A percentile compares a stretch with the other conserved stretches of the same genome.
phyloP scores from a whole-genome alignment of 2,329 filamentous ascomycete genomes.

The Ceratocystis lukuohia region DNA sequence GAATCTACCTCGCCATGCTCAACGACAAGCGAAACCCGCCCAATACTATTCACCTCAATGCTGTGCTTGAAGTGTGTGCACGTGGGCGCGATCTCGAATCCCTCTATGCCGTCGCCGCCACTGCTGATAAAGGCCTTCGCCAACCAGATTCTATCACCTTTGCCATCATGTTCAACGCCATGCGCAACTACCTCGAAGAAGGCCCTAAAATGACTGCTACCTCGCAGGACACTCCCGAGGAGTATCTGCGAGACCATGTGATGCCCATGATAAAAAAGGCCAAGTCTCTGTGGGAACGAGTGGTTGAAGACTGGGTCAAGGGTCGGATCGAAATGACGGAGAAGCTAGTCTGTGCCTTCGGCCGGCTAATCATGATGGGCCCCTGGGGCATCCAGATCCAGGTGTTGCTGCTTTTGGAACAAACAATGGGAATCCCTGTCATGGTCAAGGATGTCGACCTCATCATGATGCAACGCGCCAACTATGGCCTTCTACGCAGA shows the following conservation, averaged over 20 bases:
- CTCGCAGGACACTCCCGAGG: conserved; percentile 21
- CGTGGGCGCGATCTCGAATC: conserved; percentile 62
- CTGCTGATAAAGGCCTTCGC: conserved; percentile 50
- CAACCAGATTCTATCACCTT: conserved; percentile 61
- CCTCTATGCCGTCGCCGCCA: conserved; percentile 63
- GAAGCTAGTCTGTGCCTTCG: conserved; percentile 68
- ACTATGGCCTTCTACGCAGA: not conserved
- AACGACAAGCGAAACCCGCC: conserved; percentile 51
- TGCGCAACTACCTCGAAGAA: conserved; percentile 39
- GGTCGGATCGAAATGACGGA: conserved; percentile 64
- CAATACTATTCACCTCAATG: conserved; percentile 74
- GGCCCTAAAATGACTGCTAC: conserved; percentile 6
- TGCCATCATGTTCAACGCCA: conserved; percentile 66
- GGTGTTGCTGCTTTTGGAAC: conserved; percentile 61
- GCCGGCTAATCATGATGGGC: conserved; percentile 56
- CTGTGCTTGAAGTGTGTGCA: conserved; percentile 70
- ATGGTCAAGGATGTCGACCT: conserved; percentile 27
- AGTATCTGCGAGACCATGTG: conserved; percentile 13
- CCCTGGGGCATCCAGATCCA: conserved; percentile 52
- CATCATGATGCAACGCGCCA: conserved; percentile 7
- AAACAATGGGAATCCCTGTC: conserved; percentile 65
- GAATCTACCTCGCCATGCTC: conserved; percentile 64
- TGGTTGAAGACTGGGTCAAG: conserved; percentile 60
- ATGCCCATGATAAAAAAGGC: conserved; percentile 36
- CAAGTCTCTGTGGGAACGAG: conserved; percentile 66